Evolutionary conservation across 345 rosid species (phyloP), one percentile per base, ranked within the genome.

Genomic region (Cardamine resedifolia): DNA sequence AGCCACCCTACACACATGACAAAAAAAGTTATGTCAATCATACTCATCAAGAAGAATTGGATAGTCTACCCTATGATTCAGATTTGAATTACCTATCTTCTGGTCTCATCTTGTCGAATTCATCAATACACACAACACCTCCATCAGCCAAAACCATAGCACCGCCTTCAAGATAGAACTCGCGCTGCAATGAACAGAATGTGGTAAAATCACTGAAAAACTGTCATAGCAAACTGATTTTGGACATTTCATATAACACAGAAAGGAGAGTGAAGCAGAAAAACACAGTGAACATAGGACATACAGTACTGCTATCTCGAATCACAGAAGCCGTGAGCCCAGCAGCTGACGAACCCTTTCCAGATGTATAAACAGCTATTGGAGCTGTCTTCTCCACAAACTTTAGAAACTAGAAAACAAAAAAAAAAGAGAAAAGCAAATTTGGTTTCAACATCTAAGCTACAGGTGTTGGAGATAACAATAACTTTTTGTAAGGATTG

Each of bases 141-240:
- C 97, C 97, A 80, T 95, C 97, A 27, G 93, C 97, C 85, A 95
- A 85, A 79, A 95, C 99, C 97, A 95, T 95, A 69, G 97, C 99
- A 74, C 99, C 99, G 39, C 97, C 99, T 86, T 91, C 99, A 41
- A 94, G 97, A 79, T 95, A 95, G 82, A 95, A 95, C 79, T 95
- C 99, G 6, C 96, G 89, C 99, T 89, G 84, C 77, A 62, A 72
- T 33, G n/a, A 30, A 70, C 24, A 73, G 3, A 24, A 68, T 45
- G 45, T 38, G 28, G 41, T 15, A 58, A 58, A 73, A 33, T 51
- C 9, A 34, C 66, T 81, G 71, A 81, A 8, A 10, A 5, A 28
- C 24, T 41, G 30, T 51, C 6, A 38, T 7, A 24, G n/a, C 7
- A 45, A 64, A 36, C 49, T 68, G 44, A 34, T 45, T 31, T n/a